Evolutionary conservation across 106 monocot species (phyloP), one percentile per base, ranked within the genome.

Genomic region (Platanthera guangdongensis): DNA sequence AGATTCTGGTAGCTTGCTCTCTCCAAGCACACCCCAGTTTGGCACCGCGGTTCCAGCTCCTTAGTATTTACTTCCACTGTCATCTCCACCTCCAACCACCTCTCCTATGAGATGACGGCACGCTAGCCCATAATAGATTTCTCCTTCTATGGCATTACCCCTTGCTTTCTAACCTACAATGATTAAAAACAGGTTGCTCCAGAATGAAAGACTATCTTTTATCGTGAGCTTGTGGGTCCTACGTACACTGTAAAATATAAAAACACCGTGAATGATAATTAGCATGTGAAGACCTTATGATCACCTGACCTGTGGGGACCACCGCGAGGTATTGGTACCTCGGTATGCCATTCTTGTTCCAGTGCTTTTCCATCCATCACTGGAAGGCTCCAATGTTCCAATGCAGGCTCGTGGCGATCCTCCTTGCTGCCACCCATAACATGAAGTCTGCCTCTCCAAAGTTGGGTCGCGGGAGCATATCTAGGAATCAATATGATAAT

Each of bases 361-460:
- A 92, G 82, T 18, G 92, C 85, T 84, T 90, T 92, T 14, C 95
- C 95, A 88, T 95, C 90, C 75, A 90, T 92, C 76, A 95, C 95
- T 28, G 85, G 86, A 75, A 95, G 81, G 79, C 95, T 95, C 95
- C 95, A 95, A 77, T 95, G 95, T 19, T 95, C 95, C 48, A 87
- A 53, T 65, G 82, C 95, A 86, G 90, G 86, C 60, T 87, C 95
- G 82, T 92, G 84, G 18, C 95, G 83, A 47, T 95, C 92, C 75
- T 92, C 90, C 85, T 92, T 92, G 79, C 95, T 87, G 46, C 95
- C 92, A 83, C 95, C 95, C 95, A 95, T 95, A 65, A 95, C 95
- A 84, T 95, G 95, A 48, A 95, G 87, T 80, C 95, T 86, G 77
- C 92, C 95, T 83, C 88, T 88, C 95, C 95, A 95, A 74, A 95